phyloP scores from a whole-genome alignment of 371 early-diverging fungal genomes.

The Capillidium heterosporum region DNA sequence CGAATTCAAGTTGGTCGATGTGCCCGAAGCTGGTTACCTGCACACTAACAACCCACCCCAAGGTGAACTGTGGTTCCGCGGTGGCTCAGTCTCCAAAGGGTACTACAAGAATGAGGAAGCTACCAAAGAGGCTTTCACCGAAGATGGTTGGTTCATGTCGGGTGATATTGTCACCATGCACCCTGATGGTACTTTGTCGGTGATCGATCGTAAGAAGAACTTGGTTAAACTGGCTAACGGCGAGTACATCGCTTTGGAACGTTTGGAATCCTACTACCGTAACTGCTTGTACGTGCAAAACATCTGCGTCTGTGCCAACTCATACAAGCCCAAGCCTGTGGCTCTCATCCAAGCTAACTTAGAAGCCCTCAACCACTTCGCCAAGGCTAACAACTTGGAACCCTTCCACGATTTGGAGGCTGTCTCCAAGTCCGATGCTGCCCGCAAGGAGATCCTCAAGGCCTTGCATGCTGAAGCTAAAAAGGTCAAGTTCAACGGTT shows the following conservation, averaged over 20 bases:
- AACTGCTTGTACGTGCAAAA: constrained; percentile 53
- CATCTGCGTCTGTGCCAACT: constrained; percentile 75
- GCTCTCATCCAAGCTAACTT: constrained; percentile 22
- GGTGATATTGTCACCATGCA: constrained; percentile 85
- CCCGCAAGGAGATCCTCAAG: constrained; percentile 21
- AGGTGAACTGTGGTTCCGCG: constrained; percentile 84
- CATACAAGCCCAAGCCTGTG: constrained; percentile 38
- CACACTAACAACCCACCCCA: constrained; percentile 52
- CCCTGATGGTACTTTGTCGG: constrained; percentile 39
- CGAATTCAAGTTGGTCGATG: constrained; percentile 79
- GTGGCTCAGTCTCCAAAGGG: constrained; percentile 48
- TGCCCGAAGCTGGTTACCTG: constrained; percentile 58
- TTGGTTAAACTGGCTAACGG: constrained; percentile 79
- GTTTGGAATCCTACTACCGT: constrained; percentile 86
- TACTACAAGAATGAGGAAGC: constrained; percentile 61
- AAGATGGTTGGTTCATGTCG: constrained; percentile 84
- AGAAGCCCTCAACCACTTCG: constrained; percentile 18
- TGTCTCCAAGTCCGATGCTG: constrained; percentile 21
- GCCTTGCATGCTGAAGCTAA: constrained; percentile 27
- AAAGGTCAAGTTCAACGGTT: constrained; percentile 35
- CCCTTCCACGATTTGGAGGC: constrained; percentile 16
- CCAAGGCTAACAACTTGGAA: constrained; percentile 9
- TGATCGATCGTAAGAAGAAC: constrained; percentile 80
- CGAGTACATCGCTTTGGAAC: constrained; percentile 96
- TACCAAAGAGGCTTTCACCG: constrained; percentile 57